Conservation (phyloP, 768 basidiomycete species). For the Saitozyma podzolica region DNA sequence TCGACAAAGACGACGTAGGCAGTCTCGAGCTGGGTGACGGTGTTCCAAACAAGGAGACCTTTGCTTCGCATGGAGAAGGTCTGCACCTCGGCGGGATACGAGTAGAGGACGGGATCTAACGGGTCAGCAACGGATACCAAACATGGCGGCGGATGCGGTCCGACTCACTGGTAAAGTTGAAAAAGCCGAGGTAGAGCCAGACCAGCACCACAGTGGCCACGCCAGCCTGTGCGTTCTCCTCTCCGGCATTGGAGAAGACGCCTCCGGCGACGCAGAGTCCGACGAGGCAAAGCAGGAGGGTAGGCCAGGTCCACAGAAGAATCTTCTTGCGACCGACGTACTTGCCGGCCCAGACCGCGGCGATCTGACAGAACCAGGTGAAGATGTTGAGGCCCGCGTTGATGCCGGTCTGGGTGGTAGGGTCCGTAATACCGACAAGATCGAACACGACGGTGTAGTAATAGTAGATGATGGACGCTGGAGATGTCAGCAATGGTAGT, state of each 20-base stretch:
- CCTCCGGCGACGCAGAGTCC: constrained; percentile 48
- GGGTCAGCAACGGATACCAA: constrained; percentile 1
- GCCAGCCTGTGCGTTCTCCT: constrained; percentile 38
- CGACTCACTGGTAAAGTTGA: constrained; percentile 47
- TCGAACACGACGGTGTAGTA: constrained; percentile 50
- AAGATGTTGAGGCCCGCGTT: constrained; percentile 51
- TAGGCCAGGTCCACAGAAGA: constrained; percentile 51
- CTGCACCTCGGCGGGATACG: constrained; percentile 51
- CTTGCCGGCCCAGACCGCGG: constrained; percentile 44
- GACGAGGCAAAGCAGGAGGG: constrained; percentile 40
- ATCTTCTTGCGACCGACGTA: constrained; percentile 48
- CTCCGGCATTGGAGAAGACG: constrained; percentile 40
- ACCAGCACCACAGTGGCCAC: constrained; percentile 49
- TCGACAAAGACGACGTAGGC: constrained; percentile 74
- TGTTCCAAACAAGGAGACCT: constrained; percentile 53
- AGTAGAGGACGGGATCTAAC: constrained; percentile 23
- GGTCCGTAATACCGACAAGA: constrained; percentile 51
- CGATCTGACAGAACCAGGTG: constrained; percentile 51
- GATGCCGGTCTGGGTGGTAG: constrained; percentile 54
- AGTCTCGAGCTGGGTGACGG: constrained; percentile 63
- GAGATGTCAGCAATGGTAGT: constrained; percentile 8
- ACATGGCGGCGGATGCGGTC: background rate
- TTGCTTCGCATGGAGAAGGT: constrained; percentile 53
- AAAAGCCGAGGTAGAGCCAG: constrained; percentile 51
- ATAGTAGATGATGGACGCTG: constrained; percentile 52